Evolutionary conservation across 1,284 basidiomycete species (phyloP), one percentile per base, ranked within the genome.

Genomic region (Cutaneotrichosporon sp.): DNA sequence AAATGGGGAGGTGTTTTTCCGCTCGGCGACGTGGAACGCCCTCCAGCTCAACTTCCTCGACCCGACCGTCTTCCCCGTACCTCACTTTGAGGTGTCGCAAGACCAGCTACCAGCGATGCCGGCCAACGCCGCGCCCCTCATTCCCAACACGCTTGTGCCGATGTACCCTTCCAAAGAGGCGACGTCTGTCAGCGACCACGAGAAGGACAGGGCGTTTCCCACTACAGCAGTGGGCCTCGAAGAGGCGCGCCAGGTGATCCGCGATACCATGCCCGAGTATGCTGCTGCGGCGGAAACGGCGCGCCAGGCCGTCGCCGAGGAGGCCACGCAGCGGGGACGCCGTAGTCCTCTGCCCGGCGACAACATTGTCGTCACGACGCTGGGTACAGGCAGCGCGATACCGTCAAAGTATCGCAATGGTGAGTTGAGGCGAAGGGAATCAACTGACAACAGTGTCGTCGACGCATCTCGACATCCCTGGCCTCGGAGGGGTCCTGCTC

Each of bases 381-480:
- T 97, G 1, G 93, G 93, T 1, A 97, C 93, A 0, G 88, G 89
- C 4, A 93, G 90, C 64, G 86, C 90, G 0, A 72, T 88, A 30
- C 89, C 92, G 0, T 87, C 81, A 39, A 87, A 85, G 68, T 88
- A 88, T 66, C 81, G 90, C 49, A 94, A 93, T 67, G 46, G 46
- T 48, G 38, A 40, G 37, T 26, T 20, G 4, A 12, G 9, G 26
- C n/a, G n/a, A 8, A 13, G 30, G 38, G 17, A 9, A 17, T 14
- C 22, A 4, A 9, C 46, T 48, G 8, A 48, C 26, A 9, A 10
- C 23, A 48, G 91, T 93, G 0, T 87, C 86, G 7, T 79, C 83
- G 0, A 90, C 86, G 0, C 77, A 91, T 4, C 72, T 94, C 17
- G 79, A 80, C 47, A 83, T 90, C 38, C 86, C 90, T 0, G 72